Evolutionary conservation across 805 yeast genomes (phyloP).

Genomic region (Sugiyamaella smithiae): DNA sequence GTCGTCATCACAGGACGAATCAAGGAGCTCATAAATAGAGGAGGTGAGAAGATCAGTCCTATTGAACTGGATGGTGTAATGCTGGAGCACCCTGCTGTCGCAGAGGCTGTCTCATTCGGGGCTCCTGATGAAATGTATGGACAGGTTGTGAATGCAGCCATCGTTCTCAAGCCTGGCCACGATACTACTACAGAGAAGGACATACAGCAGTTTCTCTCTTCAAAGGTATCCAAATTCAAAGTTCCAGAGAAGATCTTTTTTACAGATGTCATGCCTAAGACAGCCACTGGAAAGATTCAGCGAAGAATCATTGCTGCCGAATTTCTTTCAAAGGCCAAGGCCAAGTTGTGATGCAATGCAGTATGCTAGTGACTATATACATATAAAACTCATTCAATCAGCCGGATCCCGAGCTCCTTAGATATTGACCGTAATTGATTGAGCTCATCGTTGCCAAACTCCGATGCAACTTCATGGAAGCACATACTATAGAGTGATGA

Average conservation of each 20-base stretch:
- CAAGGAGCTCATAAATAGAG: slow-evolving; percentile 72
- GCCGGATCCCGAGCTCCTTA: neutral
- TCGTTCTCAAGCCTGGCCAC: slow-evolving; percentile 49
- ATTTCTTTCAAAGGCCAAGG: slow-evolving; percentile 31
- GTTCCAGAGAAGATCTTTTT: slow-evolving; percentile 57
- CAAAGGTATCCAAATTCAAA: slow-evolving; percentile 54
- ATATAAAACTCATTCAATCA: too few relatives aligned
- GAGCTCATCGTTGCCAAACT: neutral
- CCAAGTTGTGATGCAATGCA: slow-evolving; percentile 23
- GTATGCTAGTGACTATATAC: too few relatives aligned
- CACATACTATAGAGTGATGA: neutral
- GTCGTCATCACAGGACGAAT: slow-evolving; percentile 64
- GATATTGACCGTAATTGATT: neutral
- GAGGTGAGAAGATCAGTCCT: slow-evolving; percentile 77
- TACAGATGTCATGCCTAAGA: slow-evolving; percentile 63
- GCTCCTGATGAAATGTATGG: slow-evolving; percentile 67
- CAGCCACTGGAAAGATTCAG: slow-evolving; percentile 77
- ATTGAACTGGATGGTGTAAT: slow-evolving; percentile 63
- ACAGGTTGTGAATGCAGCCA: slow-evolving; percentile 67
- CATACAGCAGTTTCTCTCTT: slow-evolving; percentile 44
- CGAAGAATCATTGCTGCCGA: slow-evolving; percentile 57
- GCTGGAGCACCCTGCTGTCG: slow-evolving; percentile 58
- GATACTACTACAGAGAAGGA: slow-evolving; percentile 42
- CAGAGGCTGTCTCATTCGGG: slow-evolving; percentile 70
- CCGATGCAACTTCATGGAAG: neutral